Base-by-base conservation (phyloP, 176 grass and related monocot species). In the Aegilops longissima region DNA sequence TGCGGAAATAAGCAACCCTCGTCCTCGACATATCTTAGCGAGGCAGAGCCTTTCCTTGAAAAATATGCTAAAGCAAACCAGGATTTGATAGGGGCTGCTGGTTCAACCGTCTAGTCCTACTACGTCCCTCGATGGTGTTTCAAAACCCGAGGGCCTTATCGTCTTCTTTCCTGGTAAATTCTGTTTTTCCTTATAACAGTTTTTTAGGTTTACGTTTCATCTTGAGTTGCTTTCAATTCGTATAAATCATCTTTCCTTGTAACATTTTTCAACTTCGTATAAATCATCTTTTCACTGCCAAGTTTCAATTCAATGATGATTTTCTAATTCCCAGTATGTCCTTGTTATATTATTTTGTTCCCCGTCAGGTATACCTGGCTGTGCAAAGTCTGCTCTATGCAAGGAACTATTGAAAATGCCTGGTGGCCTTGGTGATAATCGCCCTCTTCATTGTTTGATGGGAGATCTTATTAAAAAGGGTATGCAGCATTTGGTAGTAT, bases 41-140 rank as follows among this genome's bases (percentile, higher is more conserved):
- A 98, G 83, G 96, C 96, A 47, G 96, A 98, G 78, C 96, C 91
- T 85, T 98, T 98, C 86, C 88, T 98, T 80, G 96, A 98, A 87
- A 87, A 85, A 64, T 95, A 98, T 47, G 95, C 93, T 70, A 93
- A 88, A 34, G 24, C 27, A 67, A 67, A 67, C 65, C 65, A 33
- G 65, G 65, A 30, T 4, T 67, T 67, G 65, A 18, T 34, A 33
- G 9, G 65, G 65, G 65, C 65, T 67, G 14, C 65, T 33, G 65
- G 65, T 67, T 67, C 65, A 67, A 21, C 7, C 24, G 4, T 70
- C 16, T 68, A 9, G 66, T 70, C 66, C 7, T 36, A 70, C 66
- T 20, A 18, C 1, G 8, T 21, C 66, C 14, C 2, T 17, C 17
- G 5, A 70, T 35, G 16, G 18, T 70, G 31, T 20, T 70, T 70